Conservation (phyloP, 1,284 basidiomycete genomes). For the Cutaneotrichosporon cutaneum region DNA sequence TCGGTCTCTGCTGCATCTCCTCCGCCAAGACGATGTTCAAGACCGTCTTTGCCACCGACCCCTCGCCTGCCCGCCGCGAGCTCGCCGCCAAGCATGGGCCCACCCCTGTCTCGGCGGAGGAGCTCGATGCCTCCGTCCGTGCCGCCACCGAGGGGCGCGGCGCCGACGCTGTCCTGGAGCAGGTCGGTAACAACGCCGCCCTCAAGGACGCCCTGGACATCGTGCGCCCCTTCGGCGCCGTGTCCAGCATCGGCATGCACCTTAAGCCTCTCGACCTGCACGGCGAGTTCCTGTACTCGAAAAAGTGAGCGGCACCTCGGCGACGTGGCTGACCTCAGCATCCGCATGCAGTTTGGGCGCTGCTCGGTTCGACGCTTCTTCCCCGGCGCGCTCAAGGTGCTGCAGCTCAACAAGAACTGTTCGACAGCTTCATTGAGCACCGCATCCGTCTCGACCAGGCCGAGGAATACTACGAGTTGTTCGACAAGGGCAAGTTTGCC, state of each 20-base stretch:
- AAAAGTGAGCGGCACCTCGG: neutral
- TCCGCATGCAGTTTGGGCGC: slow-evolving; percentile 59
- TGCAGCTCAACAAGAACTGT: slow-evolving; percentile 52
- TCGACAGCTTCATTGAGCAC: slow-evolving; percentile 46
- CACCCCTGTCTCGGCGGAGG: slow-evolving; percentile 37
- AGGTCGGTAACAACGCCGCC: slow-evolving; percentile 73
- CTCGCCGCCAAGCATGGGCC: slow-evolving; percentile 48
- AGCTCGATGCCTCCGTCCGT: slow-evolving; percentile 32
- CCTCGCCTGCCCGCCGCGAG: slow-evolving; percentile 25
- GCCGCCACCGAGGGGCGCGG: slow-evolving; percentile 50
- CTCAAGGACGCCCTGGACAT: slow-evolving; percentile 63
- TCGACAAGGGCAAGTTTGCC: slow-evolving; percentile 45
- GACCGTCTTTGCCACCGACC: slow-evolving; percentile 43
- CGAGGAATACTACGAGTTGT: slow-evolving; percentile 46
- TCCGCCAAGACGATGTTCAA: slow-evolving; percentile 50
- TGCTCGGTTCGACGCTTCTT: slow-evolving; percentile 82
- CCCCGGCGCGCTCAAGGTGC: slow-evolving; percentile 62
- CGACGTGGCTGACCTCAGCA: slow-evolving; percentile 3
- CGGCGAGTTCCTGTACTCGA: neutral
- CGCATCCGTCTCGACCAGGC: slow-evolving; percentile 43
- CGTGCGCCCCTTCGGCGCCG: slow-evolving; percentile 73
- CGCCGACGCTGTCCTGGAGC: slow-evolving; percentile 58
- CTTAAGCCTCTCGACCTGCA: neutral
- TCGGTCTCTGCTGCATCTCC: slow-evolving; percentile 51
- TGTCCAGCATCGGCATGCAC: slow-evolving; percentile 72